Evolutionary conservation across 2,329 filamentous ascomycete species (phyloP), one percentile per base, ranked within the genome.

Genomic region (Fusarium robinianum): DNA sequence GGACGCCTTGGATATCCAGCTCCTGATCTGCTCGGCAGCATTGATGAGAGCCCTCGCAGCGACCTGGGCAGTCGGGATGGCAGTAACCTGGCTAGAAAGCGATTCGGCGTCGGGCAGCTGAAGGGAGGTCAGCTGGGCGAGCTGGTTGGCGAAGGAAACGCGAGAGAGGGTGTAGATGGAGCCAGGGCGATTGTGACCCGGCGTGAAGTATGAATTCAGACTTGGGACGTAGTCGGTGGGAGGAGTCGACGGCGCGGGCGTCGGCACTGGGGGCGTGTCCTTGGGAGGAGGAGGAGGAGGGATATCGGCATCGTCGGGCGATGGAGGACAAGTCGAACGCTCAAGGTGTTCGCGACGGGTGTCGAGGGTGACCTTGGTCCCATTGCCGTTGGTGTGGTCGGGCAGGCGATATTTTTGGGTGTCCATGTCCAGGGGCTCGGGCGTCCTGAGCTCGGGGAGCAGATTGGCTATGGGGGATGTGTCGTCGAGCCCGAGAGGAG

Each of bases 141-240:
- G 81, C 68, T 97, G 94, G 61, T 88, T 95, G 52, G 90, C 88
- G 67, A 99, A 96, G 6, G 92, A 96, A 22, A 87, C 87, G 30
- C 92, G 83, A 3, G 90, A 96, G 46, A 99, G 80, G 2, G 94
- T 96, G 69, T 95, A 96, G 57, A 97, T 90, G 23, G 92, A 97
- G 27, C 88, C 88, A 4, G 90, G 78, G 9, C 90, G 80, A 45
- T 80, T 81, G 31, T 83, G 73, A 15, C 80, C 80, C 5, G 82
- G 80, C 24, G 84, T 83, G 66, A 89, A 88, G 66, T 87, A 87
- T 24, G 78, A 74, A 25, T 75, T 71, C 21, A 78, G 69, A 41
- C 80, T 77, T 29, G 75, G 69, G 11, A 73, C 72, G 51, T 72
- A 78, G 19, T 76, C 72, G 48, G 68, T 67, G 8, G 70, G 48